Evolutionary conservation across 768 basidiomycete genomes (phyloP).

Genomic region (Dentipellis fragilis): DNA sequence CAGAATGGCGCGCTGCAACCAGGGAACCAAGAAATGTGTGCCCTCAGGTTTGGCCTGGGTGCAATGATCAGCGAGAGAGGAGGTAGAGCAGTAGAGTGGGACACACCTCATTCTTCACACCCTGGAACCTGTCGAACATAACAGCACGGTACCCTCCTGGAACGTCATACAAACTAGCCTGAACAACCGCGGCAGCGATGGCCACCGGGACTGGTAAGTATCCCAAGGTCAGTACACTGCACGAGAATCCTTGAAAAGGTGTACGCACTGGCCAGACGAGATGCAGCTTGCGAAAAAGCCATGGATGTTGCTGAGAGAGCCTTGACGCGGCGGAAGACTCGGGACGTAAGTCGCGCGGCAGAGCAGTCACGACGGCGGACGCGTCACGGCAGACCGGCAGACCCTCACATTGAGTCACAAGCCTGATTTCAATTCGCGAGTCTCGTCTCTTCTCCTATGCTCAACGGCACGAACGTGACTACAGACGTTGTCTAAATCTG

Average conservation of each 20-base stretch:
- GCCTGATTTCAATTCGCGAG: neutral
- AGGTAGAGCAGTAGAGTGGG: neutral
- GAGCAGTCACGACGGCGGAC: neutral
- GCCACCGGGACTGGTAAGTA: conserved; percentile 58
- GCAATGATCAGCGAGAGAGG: neutral
- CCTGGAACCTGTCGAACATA: conserved; percentile 96
- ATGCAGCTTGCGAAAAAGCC: conserved; percentile 23
- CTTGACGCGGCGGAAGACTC: neutral
- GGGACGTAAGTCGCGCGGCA: neutral
- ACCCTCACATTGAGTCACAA: no score
- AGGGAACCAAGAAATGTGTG: conserved; percentile 92
- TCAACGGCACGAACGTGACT: neutral
- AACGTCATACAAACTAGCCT: conserved; percentile 50
- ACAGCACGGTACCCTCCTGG: conserved; percentile 86
- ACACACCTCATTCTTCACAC: conserved; percentile 71
- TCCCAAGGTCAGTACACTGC: conserved; percentile 17
- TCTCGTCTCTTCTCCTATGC: neutral
- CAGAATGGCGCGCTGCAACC: conserved; percentile 92
- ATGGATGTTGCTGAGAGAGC: neutral
- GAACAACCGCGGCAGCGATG: conserved; percentile 31
- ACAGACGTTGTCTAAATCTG: no score
- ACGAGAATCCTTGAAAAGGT: conserved; percentile 14
- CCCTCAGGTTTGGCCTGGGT: conserved; percentile 80
- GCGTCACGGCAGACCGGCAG: neutral
- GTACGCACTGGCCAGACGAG: conserved; percentile 40